Percentiles rank a stretch among this genome's conserved stretches.
Evolutionary conservation across 1,284 basidiomycete species (phyloP).

Genomic region (Wolfiporia cocos): DNA sequence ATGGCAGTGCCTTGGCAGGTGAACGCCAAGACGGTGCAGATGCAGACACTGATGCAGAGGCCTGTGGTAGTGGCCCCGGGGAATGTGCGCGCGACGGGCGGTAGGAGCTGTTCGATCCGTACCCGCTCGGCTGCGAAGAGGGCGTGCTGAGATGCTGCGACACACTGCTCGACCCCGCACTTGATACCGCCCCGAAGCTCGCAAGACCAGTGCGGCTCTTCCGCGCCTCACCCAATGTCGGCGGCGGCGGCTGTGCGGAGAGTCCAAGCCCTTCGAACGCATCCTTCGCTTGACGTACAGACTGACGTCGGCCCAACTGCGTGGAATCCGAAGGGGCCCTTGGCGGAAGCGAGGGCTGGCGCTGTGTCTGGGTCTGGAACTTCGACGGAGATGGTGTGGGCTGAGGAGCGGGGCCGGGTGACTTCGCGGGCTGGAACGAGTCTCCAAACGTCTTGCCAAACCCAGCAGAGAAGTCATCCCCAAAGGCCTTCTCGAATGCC

Average conservation of each 20-base stretch:
- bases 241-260: slow-evolving; percentile 39
- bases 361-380: slow-evolving; percentile 2
- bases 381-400: not conserved
- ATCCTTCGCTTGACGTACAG: slow-evolving; percentile 41
- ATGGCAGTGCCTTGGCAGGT: slow-evolving; percentile 13
- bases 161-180: not conserved
- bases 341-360: slow-evolving; percentile 15
- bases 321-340: slow-evolving; percentile 14
- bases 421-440: slow-evolving; percentile 32
- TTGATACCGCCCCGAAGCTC: slow-evolving; percentile 30
- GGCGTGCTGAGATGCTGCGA: slow-evolving; percentile 15
- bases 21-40: slow-evolving; percentile 19
- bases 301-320: slow-evolving; percentile 1
- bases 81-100: slow-evolving; percentile 35
- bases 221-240: slow-evolving; percentile 71
- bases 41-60: slow-evolving; percentile 19
- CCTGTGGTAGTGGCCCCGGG: slow-evolving; percentile 37
- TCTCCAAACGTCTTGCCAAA: slow-evolving; percentile 57
- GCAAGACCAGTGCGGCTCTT: slow-evolving; percentile 63
- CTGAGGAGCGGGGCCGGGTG: slow-evolving; percentile 5
- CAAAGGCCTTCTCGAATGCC: slow-evolving; percentile 20
- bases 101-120: slow-evolving; percentile 24
- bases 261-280: slow-evolving; percentile 75
- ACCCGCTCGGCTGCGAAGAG: slow-evolving; percentile 10
- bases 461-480: slow-evolving; percentile 21